Percentiles rank a stretch among this genome's conserved stretches.
Evolutionary conservation across 2,329 filamentous ascomycete species (phyloP).

Genomic region (Aschersonia sp.): DNA sequence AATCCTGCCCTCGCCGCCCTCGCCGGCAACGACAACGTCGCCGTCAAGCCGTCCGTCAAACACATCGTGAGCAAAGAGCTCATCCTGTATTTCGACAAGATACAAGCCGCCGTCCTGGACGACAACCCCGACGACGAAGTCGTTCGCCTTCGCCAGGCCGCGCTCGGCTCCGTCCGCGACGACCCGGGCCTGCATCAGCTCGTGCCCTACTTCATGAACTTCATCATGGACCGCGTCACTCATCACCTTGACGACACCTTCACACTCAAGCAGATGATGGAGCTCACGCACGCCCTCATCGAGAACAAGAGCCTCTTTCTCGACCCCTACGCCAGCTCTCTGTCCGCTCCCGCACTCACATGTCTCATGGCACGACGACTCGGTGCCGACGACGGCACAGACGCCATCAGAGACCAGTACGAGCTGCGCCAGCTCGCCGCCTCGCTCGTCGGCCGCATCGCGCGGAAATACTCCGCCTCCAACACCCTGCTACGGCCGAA

Average conservation of each 20-base stretch:
- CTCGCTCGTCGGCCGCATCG: constrained; percentile 65
- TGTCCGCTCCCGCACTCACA: constrained; percentile 80
- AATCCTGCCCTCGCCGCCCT: constrained; percentile 71
- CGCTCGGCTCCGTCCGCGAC: constrained; percentile 69
- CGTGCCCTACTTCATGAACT: constrained; percentile 91
- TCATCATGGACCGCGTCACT: constrained; percentile 90
- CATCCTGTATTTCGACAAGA: constrained; percentile 92
- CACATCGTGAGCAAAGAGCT: constrained; percentile 94
- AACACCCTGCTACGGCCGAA: constrained; percentile 77
- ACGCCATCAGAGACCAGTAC: constrained; percentile 51
- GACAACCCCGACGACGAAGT: constrained; percentile 71
- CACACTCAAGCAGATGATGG: constrained; percentile 82
- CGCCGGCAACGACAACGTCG: constrained; percentile 70
- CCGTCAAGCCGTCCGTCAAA: constrained; percentile 83
- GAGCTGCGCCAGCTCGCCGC: constrained; percentile 73
- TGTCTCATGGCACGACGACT: constrained; percentile 72
- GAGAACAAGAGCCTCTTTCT: constrained; percentile 68
- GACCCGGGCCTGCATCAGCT: constrained; percentile 93
- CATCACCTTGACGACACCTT: constrained; percentile 87
- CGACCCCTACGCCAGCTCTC: constrained; percentile 43
- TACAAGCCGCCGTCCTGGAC: constrained; percentile 77
- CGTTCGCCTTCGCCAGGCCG: constrained; percentile 61
- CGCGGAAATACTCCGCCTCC: constrained; percentile 64
- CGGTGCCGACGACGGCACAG: constrained; percentile 40
- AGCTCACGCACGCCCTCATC: constrained; percentile 71